phyloP scores from a whole-genome alignment of 73 alveolate species.

The Paramecium primaurelia region DNA sequence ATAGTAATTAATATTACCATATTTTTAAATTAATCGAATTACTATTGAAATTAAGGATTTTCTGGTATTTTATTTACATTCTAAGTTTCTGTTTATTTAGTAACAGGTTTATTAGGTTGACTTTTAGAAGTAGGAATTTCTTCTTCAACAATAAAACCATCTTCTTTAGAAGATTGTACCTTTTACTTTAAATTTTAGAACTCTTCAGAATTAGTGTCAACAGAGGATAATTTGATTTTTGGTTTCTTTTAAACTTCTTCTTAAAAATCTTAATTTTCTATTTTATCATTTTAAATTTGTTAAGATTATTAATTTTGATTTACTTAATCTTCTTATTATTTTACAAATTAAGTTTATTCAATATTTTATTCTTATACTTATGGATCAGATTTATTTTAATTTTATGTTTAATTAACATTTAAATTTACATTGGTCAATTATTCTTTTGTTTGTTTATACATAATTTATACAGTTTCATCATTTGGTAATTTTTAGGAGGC shows the following conservation, averaged over 20 bases:
- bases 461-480: neutral
- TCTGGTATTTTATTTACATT: neutral
- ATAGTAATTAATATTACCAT: neutral
- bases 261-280: neutral
- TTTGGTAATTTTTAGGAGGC: conserved; percentile 59
- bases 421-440: neutral
- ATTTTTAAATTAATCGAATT: conserved; percentile 3
- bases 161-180: neutral
- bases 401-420: neutral
- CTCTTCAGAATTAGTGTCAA: neutral
- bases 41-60: neutral
- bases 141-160: neutral
- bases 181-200: neutral
- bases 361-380: neutral
- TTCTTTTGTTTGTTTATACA: neutral
- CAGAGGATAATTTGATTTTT: conserved; percentile 4
- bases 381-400: neutral
- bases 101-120: neutral
- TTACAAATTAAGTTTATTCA: neutral
- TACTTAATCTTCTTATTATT: neutral
- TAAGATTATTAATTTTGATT: neutral
- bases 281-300: neutral
- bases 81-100: neutral
- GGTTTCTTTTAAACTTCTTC: neutral
- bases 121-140: neutral